These are phyloP conservation scores for Trametes sanguinea DNA, from an alignment of 768 basidiomycete genomes.

Conservation along the genomic window DNA sequence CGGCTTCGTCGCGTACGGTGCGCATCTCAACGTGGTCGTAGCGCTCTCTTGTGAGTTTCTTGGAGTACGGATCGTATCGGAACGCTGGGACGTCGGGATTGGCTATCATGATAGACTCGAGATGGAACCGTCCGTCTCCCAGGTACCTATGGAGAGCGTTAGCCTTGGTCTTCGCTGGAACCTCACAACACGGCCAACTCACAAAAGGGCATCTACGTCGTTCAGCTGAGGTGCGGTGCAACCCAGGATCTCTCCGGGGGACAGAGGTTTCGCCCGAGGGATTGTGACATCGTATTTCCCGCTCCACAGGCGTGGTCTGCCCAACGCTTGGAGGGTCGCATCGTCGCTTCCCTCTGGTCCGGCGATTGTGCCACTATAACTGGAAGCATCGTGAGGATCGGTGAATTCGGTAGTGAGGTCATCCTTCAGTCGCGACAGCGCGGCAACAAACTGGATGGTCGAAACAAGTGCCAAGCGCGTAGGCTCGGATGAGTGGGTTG, in stretches of 20 bases:
- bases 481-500: constrained; percentile 27
- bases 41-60: constrained; percentile 90
- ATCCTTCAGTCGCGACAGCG: constrained; percentile 84
- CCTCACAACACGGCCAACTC: constrained; percentile 30
- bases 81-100: constrained; percentile 94
- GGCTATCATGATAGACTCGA: constrained; percentile 99
- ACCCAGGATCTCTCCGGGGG: constrained; percentile 95
- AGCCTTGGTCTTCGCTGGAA: no score
- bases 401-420: constrained; percentile 56
- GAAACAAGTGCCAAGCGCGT: constrained; percentile 91
- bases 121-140: constrained; percentile 96
- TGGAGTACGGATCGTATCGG: constrained; percentile 97
- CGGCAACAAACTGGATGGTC: constrained; percentile 96
- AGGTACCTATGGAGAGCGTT: constrained; percentile 64
- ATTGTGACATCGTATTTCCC: constrained; percentile 76
- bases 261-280: constrained; percentile 87
- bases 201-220: constrained; percentile 92
- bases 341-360: constrained; percentile 5
- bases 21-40: constrained; percentile 93
- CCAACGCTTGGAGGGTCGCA: constrained; percentile 14
- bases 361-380: constrained; percentile 23
- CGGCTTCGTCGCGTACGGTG: constrained; percentile 66
- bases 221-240: constrained; percentile 88
- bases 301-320: constrained; percentile 43
- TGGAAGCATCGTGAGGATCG: constrained; percentile 13